phyloP scores from a whole-genome alignment of 176 grass and related monocot genomes.

The Oropetium thomaeum region DNA sequence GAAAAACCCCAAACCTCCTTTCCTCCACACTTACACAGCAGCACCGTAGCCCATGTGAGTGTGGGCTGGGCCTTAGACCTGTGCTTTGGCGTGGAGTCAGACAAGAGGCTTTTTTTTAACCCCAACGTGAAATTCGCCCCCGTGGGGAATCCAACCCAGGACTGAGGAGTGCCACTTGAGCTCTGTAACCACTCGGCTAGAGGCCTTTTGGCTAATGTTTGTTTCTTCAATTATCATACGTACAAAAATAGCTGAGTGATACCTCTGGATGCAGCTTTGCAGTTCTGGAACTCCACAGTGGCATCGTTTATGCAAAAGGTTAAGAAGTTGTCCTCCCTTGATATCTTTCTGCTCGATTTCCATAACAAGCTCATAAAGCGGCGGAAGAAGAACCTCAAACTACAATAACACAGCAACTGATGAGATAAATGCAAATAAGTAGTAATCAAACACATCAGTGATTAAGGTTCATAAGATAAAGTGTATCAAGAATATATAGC shows the following conservation, averaged over 20 bases:
- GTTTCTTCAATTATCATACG: conserved; percentile 1
- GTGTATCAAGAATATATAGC: background rate
- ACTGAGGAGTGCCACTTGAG: no score
- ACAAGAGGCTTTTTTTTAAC: no score
- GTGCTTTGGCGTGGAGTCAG: no score
- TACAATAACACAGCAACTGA: conserved; percentile 19
- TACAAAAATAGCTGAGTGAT: conserved; percentile 27
- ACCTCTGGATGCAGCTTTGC: conserved; percentile 97
- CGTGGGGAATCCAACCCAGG: no score
- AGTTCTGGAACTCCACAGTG: conserved; percentile 95
- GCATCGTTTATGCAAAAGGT: conserved; percentile 85
- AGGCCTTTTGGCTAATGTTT: no score
- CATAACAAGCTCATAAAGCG: conserved; percentile 63
- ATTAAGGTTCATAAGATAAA: background rate
- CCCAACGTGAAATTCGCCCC: no score
- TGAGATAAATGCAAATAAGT: conserved; percentile 6
- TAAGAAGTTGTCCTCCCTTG: conserved; percentile 89
- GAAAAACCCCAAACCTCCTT: no score
- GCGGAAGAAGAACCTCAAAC: conserved; percentile 92
- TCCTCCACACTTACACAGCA: no score
- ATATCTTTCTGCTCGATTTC: conserved; percentile 90
- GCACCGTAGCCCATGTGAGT: no score
- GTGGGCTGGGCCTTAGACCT: no score
- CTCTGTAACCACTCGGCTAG: no score
- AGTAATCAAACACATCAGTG: background rate